A percentile compares a stretch with the other conserved stretches of the same genome.
phyloP scores from a whole-genome alignment of 345 rosid genomes.

The Erucastrum elatum region DNA sequence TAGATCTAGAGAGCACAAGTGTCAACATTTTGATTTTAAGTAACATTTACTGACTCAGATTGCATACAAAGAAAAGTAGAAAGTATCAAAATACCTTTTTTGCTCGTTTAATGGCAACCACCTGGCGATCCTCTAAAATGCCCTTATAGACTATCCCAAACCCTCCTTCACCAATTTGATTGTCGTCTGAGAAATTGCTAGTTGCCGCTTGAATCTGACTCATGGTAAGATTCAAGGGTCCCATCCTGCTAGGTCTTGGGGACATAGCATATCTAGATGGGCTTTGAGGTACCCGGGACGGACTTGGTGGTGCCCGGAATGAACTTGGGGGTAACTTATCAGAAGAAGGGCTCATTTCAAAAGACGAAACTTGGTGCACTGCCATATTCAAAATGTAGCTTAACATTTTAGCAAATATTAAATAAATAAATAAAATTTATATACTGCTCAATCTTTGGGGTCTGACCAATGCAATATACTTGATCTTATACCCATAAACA shows the following conservation, averaged over 20 bases:
- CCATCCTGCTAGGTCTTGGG: conserved; percentile 65
- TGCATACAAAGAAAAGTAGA: not conserved
- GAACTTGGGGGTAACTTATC: conserved; percentile 56
- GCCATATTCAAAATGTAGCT: conserved; percentile 32
- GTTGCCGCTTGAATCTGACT: conserved; percentile 68
- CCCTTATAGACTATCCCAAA: conserved; percentile 91
- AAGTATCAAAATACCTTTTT: conserved; percentile 59
- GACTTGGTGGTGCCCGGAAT: conserved; percentile 51
- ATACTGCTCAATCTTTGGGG: too few species aligned
- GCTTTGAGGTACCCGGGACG: conserved; percentile 78
- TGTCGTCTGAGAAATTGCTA: conserved; percentile 56
- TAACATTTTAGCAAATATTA: not conserved
- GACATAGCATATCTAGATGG: conserved; percentile 78
- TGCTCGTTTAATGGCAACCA: conserved; percentile 95
- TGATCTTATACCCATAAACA: conserved; percentile 2
- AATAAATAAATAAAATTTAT: not conserved
- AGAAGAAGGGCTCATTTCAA: conserved; percentile 50
- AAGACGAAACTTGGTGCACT: conserved; percentile 63
- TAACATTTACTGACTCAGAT: not conserved
- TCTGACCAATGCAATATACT: too few species aligned
- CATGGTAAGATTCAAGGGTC: conserved; percentile 65
- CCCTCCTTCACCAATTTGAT: conserved; percentile 88
- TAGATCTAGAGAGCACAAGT: not conserved
- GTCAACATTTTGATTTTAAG: not conserved
- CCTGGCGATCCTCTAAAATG: conserved; percentile 58